Evolutionary conservation across 75 land plant genomes (phyloP).

Genomic region (Azolla pinnata): DNA sequence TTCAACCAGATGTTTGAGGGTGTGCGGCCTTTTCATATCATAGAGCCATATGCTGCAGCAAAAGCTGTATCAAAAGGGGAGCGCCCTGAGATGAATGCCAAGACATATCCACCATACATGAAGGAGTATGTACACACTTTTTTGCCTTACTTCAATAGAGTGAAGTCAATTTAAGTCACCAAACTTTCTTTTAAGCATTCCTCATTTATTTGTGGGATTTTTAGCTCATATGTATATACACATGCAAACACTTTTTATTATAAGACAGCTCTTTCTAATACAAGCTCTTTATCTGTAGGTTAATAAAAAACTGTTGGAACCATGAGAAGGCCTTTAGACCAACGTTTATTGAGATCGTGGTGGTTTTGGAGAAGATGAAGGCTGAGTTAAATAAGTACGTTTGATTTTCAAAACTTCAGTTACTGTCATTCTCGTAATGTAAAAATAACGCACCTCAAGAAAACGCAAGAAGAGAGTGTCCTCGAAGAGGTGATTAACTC

Average conservation of each 20-base stretch:
- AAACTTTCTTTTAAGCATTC: background rate
- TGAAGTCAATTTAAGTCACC: too few species aligned
- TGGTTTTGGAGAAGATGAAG: background rate
- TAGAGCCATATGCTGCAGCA: conserved; percentile 21
- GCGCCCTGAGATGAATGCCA: conserved; percentile 2
- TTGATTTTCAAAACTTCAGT: too few species aligned
- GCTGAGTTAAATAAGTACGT: too few species aligned
- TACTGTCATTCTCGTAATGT: too few species aligned
- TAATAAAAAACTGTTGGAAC: conserved; percentile 2
- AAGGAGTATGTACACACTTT: background rate
- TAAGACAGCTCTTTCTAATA: background rate
- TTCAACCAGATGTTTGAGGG: conserved; percentile 64
- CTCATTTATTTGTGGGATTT: background rate
- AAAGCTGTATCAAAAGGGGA: background rate
- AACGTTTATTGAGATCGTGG: background rate
- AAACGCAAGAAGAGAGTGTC: too few species aligned
- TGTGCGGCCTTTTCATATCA: conserved; percentile 40
- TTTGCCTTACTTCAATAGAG: background rate
- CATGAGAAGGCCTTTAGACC: background rate
- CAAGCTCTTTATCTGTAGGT: background rate
- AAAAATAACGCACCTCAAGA: too few species aligned
- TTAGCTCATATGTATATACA: background rate
- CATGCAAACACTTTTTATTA: background rate
- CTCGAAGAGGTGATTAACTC: too few species aligned
- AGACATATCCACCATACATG: conserved; percentile 1